These are phyloP conservation scores for Domatiomyces catenatus DNA, from an alignment of 2,329 filamentous ascomycete species.

Conservation along the genomic window DNA sequence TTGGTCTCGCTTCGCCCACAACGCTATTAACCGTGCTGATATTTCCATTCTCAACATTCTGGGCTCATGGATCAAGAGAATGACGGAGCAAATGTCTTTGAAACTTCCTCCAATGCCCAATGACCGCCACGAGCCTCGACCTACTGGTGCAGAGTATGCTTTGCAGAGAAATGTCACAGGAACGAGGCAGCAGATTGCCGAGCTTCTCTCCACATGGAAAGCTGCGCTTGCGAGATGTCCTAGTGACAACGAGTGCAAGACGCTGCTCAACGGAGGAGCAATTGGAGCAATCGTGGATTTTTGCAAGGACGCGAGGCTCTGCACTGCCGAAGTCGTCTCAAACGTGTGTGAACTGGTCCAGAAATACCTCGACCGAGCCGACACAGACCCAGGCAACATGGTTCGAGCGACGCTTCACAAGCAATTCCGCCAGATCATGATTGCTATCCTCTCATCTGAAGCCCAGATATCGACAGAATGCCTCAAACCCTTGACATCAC, in stretches of 20 bases:
- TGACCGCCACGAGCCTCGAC: neutral
- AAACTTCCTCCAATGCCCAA: neutral
- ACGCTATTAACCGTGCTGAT: neutral
- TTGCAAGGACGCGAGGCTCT: neutral
- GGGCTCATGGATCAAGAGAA: neutral
- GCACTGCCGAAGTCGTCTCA: neutral
- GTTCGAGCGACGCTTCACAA: neutral
- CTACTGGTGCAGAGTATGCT: neutral
- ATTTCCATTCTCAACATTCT: neutral
- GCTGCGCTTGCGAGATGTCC: neutral
- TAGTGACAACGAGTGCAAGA: neutral
- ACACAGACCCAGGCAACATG: neutral
- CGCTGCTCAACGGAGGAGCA: neutral
- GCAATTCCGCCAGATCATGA: neutral
- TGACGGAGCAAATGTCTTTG: neutral
- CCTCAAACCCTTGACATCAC: conserved; percentile 6
- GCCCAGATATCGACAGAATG: neutral
- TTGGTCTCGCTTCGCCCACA: conserved; percentile 6
- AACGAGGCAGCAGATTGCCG: neutral
- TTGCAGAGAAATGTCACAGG: neutral
- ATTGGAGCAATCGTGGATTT: neutral
- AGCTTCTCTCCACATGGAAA: neutral
- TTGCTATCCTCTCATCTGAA: neutral
- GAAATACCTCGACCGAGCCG: neutral
- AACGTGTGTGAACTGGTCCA: neutral